A percentile compares a stretch with the other conserved stretches of the same genome.
These are phyloP conservation scores for Amoeboaphelidium protococcarum DNA, from an alignment of 371 early-diverging fungal species.

Conservation along the genomic window DNA sequence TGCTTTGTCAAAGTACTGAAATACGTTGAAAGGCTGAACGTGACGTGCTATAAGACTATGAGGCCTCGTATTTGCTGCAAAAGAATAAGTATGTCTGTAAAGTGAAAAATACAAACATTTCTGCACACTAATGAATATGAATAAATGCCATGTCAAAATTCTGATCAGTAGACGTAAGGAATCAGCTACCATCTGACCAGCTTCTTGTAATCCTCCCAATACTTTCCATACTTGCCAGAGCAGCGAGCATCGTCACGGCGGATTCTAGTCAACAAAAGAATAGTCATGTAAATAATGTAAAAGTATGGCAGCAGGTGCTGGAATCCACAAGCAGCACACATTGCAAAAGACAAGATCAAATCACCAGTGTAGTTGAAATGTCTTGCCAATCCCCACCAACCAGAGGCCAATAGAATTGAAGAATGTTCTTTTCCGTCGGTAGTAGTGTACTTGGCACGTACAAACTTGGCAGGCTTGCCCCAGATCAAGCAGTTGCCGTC, in stretches of 20 bases:
- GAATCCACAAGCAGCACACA: constrained; percentile 33
- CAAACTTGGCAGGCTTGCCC: constrained; percentile 39
- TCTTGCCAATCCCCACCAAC: constrained; percentile 50
- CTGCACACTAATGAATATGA: too few species aligned
- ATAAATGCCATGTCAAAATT: too few species aligned
- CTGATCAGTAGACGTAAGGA: constrained; percentile 14
- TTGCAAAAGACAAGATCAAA: constrained; percentile 27
- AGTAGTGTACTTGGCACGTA: constrained; percentile 35
- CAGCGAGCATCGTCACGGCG: constrained; percentile 32
- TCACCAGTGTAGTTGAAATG: constrained; percentile 64
- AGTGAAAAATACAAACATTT: too few species aligned
- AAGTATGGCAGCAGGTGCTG: constrained; percentile 32
- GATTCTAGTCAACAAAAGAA: constrained; percentile 30
- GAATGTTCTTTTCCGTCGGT: constrained; percentile 35
- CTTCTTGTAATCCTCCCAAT: constrained; percentile 36
- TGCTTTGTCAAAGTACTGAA: too few species aligned
- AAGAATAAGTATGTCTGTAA: too few species aligned
- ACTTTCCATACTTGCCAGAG: constrained; percentile 39
- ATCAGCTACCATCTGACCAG: constrained; percentile 30
- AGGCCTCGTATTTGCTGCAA: too few species aligned
- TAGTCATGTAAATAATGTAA: constrained; percentile 41
- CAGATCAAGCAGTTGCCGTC: constrained; percentile 43
- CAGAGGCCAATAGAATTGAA: constrained; percentile 32
- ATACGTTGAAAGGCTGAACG: too few species aligned
- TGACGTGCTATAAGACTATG: too few species aligned